These are phyloP conservation scores for Rubroshorea leprosula DNA, from an alignment of 345 rosid genomes.

Conservation along the genomic window DNA sequence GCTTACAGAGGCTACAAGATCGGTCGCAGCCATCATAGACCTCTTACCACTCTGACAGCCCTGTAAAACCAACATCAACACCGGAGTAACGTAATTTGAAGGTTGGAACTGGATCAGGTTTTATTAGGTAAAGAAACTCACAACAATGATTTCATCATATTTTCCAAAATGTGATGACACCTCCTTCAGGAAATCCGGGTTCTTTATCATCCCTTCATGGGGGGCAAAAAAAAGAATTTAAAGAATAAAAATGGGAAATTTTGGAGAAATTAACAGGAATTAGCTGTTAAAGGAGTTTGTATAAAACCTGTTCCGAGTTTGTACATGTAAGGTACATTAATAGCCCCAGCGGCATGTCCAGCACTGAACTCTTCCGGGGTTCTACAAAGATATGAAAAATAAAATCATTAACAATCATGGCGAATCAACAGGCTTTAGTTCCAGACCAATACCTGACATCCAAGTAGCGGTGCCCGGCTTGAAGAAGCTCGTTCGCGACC, in stretches of 20 bases:
- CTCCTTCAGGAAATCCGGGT: conserved; percentile 54
- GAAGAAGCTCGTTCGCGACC: conserved; percentile 82
- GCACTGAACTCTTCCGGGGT: conserved; percentile 79
- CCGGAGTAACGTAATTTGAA: no score
- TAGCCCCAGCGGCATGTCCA: conserved; percentile 72
- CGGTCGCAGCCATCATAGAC: conserved; percentile 77
- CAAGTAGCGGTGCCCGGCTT: conserved; percentile 72
- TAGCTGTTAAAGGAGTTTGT: not conserved
- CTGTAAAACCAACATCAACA: conserved; percentile 32
- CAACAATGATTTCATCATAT: conserved; percentile 78
- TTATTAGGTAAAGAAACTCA: conserved; percentile 29
- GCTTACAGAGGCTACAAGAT: conserved; percentile 70
- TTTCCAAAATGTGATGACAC: conserved; percentile 51
- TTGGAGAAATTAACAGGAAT: not conserved
- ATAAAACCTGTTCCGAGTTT: conserved; percentile 73
- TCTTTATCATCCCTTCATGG: conserved; percentile 61
- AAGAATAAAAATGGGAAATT: not conserved
- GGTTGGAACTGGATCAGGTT: no score
- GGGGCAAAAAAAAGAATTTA: not conserved
- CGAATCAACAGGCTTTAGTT: not conserved
- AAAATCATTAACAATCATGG: not conserved
- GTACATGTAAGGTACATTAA: conserved; percentile 80
- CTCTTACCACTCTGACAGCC: conserved; percentile 74
- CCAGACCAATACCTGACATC: conserved; percentile 52
- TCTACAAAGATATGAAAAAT: conserved; percentile 20